Percentiles rank a stretch among this genome's conserved stretches.
phyloP scores from a whole-genome alignment of 495 filamentous ascomycete species.

The Penicillium manginii region DNA sequence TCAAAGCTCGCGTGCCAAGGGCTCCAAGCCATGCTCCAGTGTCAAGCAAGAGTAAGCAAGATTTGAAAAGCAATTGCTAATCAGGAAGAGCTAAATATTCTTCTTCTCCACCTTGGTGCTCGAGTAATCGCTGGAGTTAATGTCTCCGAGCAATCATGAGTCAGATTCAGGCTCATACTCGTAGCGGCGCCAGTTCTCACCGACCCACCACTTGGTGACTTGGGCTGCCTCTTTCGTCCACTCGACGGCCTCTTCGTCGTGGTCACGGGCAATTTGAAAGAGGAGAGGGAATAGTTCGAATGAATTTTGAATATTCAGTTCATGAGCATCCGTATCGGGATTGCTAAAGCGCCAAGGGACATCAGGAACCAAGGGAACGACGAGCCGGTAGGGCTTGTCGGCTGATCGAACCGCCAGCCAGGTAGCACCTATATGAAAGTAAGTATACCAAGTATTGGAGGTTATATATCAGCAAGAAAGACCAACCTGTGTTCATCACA shows the following conservation, averaged over 20 bases:
- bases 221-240: conserved; percentile 46
- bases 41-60: background rate
- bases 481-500: conserved; percentile 49
- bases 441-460: no score
- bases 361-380: conserved; percentile 42
- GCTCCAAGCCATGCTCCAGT: background rate
- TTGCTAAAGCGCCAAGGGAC: conserved; percentile 43
- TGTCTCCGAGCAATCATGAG: conserved; percentile 7
- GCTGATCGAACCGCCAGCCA: conserved; percentile 37
- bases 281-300: conserved; percentile 30
- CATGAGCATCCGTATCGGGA: conserved; percentile 38
- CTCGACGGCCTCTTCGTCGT: conserved; percentile 37
- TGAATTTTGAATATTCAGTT: conserved; percentile 31
- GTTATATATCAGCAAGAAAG: no score
- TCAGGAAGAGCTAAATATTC: background rate
- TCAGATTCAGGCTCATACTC: conserved; percentile 29
- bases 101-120: no score
- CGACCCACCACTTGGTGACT: conserved; percentile 41
- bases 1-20: background rate
- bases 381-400: conserved; percentile 36
- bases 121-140: no score
- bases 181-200: conserved; percentile 40
- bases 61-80: background rate
- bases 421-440: no score
- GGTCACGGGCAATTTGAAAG: conserved; percentile 23